Evolutionary conservation across 2,329 filamentous ascomycete species (phyloP).

Genomic region (Colletotrichum coccodes): DNA sequence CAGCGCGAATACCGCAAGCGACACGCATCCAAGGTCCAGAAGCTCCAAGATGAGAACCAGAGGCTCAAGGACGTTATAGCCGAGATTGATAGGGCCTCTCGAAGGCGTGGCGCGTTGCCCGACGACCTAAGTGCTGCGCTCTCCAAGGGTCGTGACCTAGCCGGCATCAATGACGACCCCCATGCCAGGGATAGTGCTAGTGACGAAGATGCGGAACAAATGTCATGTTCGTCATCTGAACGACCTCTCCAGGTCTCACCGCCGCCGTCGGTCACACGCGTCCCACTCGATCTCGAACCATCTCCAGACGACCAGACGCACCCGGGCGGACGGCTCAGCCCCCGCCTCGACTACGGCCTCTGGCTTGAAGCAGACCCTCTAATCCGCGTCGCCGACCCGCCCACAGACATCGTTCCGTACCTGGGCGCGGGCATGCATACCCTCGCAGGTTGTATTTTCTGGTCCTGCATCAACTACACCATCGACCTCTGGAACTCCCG

Average conservation of each 20-base stretch:
- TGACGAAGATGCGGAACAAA: not conserved
- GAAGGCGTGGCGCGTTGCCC: rapidly evolving
- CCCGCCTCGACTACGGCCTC: conserved; percentile 31
- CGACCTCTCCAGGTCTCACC: not conserved
- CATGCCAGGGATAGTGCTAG: not conserved
- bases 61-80: conserved; percentile 25
- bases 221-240: not conserved
- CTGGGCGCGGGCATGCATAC: conserved; percentile 13
- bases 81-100: conserved; percentile 7
- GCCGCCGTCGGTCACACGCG: not conserved
- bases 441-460: conserved; percentile 31
- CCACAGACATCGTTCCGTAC: conserved; percentile 19
- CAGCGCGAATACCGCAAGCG: conserved; percentile 38
- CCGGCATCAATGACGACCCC: not conserved
- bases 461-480: conserved; percentile 30
- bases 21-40: conserved; percentile 35
- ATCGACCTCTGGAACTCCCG: conserved; percentile 28
- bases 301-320: not conserved
- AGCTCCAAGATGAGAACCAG: conserved; percentile 35
- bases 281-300: rapidly evolving
- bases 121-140: not conserved
- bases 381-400: conserved; percentile 24
- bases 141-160: conserved; percentile 1
- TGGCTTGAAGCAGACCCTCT: conserved; percentile 25
- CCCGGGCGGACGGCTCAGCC: conserved; percentile 1